These are phyloP conservation scores for Pouteria campechiana DNA, from an alignment of 179 eudicot genomes.

Conservation along the genomic window DNA sequence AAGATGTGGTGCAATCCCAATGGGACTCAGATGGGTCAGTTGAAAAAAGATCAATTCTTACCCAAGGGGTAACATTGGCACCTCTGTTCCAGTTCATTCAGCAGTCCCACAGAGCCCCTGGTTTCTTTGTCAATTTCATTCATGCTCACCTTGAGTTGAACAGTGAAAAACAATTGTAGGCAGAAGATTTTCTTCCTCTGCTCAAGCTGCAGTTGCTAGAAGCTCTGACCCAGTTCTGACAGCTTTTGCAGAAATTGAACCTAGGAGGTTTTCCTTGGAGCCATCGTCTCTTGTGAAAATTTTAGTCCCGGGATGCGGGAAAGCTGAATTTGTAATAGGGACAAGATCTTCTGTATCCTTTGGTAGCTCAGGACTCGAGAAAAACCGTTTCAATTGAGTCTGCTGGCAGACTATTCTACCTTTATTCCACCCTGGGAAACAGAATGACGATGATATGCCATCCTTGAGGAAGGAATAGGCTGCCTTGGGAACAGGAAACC, in stretches of 20 bases:
- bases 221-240: conserved; percentile 38
- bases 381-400: conserved; percentile 50
- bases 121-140: too few relatives aligned
- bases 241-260: conserved; percentile 13
- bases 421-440: conserved; percentile 79
- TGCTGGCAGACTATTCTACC: conserved; percentile 76
- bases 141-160: too few relatives aligned
- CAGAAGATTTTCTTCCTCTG: background rate
- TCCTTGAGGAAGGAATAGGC: conserved; percentile 57
- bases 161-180: too few relatives aligned
- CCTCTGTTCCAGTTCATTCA: too few relatives aligned
- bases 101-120: too few relatives aligned
- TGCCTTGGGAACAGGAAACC: conserved; percentile 65
- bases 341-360: conserved; percentile 25
- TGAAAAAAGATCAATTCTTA: too few relatives aligned
- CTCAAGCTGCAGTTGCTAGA: conserved; percentile 35
- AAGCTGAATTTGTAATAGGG: conserved; percentile 35
- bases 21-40: too few relatives aligned
- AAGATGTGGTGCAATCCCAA: too few relatives aligned
- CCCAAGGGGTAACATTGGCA: too few relatives aligned
- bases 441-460: conserved; percentile 49
- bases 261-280: conserved; percentile 25
- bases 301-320: conserved; percentile 25
- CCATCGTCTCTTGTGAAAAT: conserved; percentile 14
- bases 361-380: conserved; percentile 25